Evolutionary conservation across 1,139 yeast species (phyloP).

Genomic region (Yamadazyma trypodendri): DNA sequence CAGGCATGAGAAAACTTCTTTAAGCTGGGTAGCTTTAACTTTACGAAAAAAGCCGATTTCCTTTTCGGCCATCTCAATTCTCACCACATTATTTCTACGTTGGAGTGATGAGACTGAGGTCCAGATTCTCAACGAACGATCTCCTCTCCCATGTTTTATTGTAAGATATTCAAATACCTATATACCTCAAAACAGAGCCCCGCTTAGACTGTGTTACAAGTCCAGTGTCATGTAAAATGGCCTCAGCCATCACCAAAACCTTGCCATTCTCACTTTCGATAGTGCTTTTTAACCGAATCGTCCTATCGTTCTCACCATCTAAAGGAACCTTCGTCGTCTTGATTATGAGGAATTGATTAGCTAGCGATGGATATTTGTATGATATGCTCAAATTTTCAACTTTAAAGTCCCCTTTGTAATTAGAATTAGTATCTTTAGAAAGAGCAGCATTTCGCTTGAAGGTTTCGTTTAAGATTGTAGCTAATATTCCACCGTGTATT

Average conservation of each 20-base stretch:
- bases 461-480: slow-evolving; percentile 77
- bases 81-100: not conserved
- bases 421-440: slow-evolving; percentile 26
- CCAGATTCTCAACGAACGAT: no score
- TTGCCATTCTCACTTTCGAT: slow-evolving; percentile 38
- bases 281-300: slow-evolving; percentile 29
- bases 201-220: slow-evolving; percentile 22
- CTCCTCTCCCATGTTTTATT: not conserved
- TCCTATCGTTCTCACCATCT: slow-evolving; percentile 24
- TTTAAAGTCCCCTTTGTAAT: slow-evolving; percentile 41
- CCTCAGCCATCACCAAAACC: slow-evolving; percentile 36
- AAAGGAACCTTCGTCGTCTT: slow-evolving; percentile 42
- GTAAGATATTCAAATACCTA: not conserved
- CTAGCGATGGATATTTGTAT: slow-evolving; percentile 74
- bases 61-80: not conserved
- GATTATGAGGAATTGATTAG: slow-evolving; percentile 74
- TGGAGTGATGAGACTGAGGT: no score
- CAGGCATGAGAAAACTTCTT: slow-evolving; percentile 4
- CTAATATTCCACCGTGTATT: slow-evolving; percentile 88
- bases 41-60: no score
- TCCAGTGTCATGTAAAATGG: slow-evolving; percentile 41
- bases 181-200: not conserved
- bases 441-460: slow-evolving; percentile 59
- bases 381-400: slow-evolving; percentile 52
- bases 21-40: not conserved